Evolutionary conservation across 345 rosid genomes (phyloP), one percentile per base, ranked within the genome.

Genomic region (Camelina neglecta): DNA sequence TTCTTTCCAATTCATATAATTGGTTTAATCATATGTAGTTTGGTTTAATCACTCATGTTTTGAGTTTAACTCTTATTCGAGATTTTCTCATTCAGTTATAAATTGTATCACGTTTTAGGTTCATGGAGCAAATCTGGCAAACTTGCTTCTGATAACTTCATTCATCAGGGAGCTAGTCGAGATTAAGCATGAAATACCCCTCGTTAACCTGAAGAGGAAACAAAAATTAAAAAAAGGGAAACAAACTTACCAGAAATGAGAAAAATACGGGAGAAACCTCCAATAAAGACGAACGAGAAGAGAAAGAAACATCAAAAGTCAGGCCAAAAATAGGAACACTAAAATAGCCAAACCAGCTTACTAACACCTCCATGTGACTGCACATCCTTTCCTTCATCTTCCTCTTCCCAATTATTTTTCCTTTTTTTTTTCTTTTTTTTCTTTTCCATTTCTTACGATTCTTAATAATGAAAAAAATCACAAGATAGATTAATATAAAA

Each of bases 271-370:
- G 29, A 69, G 50, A 23, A 42, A 10, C n/a, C 8, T 8, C 9
- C 4, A 21, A 59, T 13, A 71, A 48, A 35, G 49, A 48, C 5
- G 29, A 60, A 60, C 29, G 65, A 65, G 38, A 20, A 65, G 20
- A 44, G 58, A 73, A 73, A 73, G 29, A 74, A 74, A 74, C 71
- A 65, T 56, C 49, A 56, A 56, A 56, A 65, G 65, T 55, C 57
- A 75, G 60, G 50, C 60, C 38, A 49, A 49, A 69, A 42, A 31
- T 69, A 18, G 18, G 44, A 76, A 26, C 71, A 70, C 71, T 47
- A 13, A 77, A 63, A 56, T 77, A 65, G 67, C 66, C 72, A 77
- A 70, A 70, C 80, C 48, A 70, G 51, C 70, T 54, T 16, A 55
- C 44, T 9, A 39, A 39, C 9, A 29, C 24, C 8, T 6, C 38